A percentile compares a stretch with the other conserved stretches of the same genome.
Conservation (phyloP, 75 land plant species). For the Pinus taeda region DNA sequence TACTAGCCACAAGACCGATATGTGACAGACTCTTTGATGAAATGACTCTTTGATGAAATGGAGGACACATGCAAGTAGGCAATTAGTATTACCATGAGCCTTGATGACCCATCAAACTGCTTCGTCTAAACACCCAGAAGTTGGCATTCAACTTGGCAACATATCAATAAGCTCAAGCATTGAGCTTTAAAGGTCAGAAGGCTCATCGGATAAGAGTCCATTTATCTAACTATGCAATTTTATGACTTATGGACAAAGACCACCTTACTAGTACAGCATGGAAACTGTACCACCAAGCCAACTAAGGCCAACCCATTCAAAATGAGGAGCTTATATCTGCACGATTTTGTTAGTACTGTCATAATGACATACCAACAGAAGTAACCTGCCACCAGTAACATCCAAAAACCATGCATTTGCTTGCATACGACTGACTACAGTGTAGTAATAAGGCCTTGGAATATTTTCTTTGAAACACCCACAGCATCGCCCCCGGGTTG, state of each 20-base stretch:
- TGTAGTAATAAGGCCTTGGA: background rate
- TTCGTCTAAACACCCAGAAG: background rate
- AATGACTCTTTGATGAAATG: slow-evolving; percentile 2
- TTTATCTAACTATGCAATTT: slow-evolving; percentile 4
- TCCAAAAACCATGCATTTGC: slow-evolving; percentile 9
- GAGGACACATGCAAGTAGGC: slow-evolving; percentile 2
- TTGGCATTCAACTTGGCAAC: background rate
- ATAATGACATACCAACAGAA: slow-evolving; percentile 9
- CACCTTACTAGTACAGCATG: slow-evolving; percentile 9
- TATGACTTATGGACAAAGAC: slow-evolving; percentile 6
- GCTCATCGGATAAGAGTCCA: background rate
- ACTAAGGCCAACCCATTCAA: background rate
- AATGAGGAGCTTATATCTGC: slow-evolving; percentile 7
- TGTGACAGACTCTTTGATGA: background rate
- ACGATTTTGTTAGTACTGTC: slow-evolving; percentile 7
- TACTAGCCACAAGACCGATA: slow-evolving; percentile 3
- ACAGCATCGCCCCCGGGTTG: background rate
- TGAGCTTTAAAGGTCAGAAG: slow-evolving; percentile 2
- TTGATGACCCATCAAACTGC: background rate
- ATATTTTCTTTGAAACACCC: background rate
- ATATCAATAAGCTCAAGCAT: background rate
- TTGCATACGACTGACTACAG: slow-evolving; percentile 7
- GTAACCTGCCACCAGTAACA: slow-evolving; percentile 8
- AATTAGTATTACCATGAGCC: slow-evolving; percentile 3
- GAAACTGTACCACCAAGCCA: slow-evolving; percentile 7